Evolutionary conservation across 352 stramenopile genomes (phyloP), one percentile per base, ranked within the genome.

Genomic region (Globisporangium takayamanum): DNA sequence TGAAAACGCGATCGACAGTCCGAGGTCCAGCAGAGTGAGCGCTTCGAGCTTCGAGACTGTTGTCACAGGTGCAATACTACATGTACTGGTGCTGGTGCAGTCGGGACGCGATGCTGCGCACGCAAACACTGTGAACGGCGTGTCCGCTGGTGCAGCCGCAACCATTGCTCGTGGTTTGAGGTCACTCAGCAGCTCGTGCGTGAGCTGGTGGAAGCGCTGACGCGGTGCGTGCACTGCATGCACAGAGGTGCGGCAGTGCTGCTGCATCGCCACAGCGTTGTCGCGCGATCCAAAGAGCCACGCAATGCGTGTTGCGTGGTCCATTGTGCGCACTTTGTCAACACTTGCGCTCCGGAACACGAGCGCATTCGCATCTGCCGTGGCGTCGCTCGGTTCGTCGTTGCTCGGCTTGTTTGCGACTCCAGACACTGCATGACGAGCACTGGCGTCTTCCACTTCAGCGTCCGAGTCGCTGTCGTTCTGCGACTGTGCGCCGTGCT

Each of bases 161-260:
- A 79, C 45, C 36, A 81, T 47, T 2, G 57, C 42, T 0, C 46
- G 30, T 1, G 80, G 55, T 0, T 60, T 45, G n/a, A 84, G 48
- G 15, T 70, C 55, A 2, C 66, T 47, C 16, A 84, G 47, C 0
- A 69, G 36, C 37, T 78, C 66, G 14, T 48, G n/a, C 3, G 75
- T 53, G 0, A 84, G n/a, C 7, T 57, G n/a, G 10, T 74, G 47
- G 26, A 84, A 78, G 0, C 74, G 72, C 49, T 52, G 53, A n/a
- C 70, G 39, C 0, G 66, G 49, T 0, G 59, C 67, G 48, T 76
- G 36, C 10, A 69, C 60, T 6, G 45, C 57, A 57, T 72, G 62
- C 4, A 55, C 14, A 11, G 46, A 30, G 30, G 26, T 20, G 20
- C 65, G 54, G 55, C 71, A 80, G 20, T 63, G 56, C 2, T 16